phyloP scores from a whole-genome alignment of 768 basidiomycete species.

The Russula dissimulans region DNA sequence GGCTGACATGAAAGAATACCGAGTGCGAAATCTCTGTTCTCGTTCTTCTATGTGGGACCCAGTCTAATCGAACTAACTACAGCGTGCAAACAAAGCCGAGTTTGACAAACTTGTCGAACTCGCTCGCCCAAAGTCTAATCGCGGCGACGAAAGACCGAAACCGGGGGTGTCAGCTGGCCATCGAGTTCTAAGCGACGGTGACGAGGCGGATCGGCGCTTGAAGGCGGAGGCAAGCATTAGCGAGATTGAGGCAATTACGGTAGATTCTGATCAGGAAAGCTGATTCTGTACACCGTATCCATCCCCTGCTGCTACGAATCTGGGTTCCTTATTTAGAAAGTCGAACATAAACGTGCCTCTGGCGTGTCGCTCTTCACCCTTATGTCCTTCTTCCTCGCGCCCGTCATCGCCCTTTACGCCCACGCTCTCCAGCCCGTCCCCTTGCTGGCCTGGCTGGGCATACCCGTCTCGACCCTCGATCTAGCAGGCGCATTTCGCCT shows the following conservation, averaged over 20 bases:
- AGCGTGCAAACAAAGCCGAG: conserved; percentile 18
- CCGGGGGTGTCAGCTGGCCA: too few relatives aligned
- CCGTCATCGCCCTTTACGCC: conserved; percentile 12
- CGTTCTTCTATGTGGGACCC: background rate
- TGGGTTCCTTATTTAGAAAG: conserved; percentile 1
- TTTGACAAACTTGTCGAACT: conserved; percentile 14
- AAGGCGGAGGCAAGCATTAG: background rate
- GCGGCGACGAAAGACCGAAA: background rate
- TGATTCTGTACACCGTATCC: background rate
- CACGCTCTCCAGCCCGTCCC: conserved; percentile 12
- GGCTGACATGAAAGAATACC: conserved; percentile 10
- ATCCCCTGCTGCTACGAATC: background rate
- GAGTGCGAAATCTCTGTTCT: conserved; percentile 1
- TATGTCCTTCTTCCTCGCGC: conserved; percentile 15
- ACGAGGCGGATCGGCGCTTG: background rate
- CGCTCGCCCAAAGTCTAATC: background rate
- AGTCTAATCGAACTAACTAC: background rate
- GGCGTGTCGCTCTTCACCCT: background rate
- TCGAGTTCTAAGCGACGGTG: background rate
- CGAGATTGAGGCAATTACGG: background rate
- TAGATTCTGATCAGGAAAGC: conserved; percentile 8
- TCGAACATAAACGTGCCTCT: background rate
- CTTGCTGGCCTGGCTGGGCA: conserved; percentile 10
- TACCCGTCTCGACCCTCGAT: conserved; percentile 14
- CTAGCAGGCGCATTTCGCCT: conserved; percentile 15